Percentiles rank a stretch among this genome's conserved stretches.
Conservation (phyloP, 2,329 filamentous ascomycete genomes). For the Calonectria multiphialidica region DNA sequence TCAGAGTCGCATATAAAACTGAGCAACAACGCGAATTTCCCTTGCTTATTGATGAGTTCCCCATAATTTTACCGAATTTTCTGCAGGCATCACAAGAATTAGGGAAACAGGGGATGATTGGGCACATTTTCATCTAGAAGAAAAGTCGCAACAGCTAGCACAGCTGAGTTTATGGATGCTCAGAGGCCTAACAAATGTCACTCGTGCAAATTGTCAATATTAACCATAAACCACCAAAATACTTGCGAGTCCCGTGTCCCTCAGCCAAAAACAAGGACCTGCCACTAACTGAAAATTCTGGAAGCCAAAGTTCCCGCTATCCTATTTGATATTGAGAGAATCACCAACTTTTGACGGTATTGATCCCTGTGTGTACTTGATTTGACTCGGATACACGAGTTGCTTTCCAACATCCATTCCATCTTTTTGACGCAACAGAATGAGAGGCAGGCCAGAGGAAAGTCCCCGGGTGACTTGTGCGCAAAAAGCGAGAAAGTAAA, state of each 20-base stretch:
- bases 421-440: too few species aligned
- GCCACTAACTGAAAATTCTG: too few species aligned
- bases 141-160: too few species aligned
- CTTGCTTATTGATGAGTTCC: too few species aligned
- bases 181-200: not conserved
- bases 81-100: too few species aligned
- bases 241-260: not conserved
- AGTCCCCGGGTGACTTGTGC: not conserved
- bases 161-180: too few species aligned
- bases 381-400: not conserved
- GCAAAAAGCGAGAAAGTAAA: not conserved
- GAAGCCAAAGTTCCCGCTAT: not conserved
- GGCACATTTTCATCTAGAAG: too few species aligned
- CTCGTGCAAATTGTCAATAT: not conserved
- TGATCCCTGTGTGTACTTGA: not conserved
- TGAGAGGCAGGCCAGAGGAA: not conserved
- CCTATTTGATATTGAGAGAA: not conserved
- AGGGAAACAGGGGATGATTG: too few species aligned
- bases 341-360: too few species aligned
- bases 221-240: not conserved
- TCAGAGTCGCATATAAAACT: too few species aligned
- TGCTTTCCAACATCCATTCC: not conserved
- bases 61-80: too few species aligned
- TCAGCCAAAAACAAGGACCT: not conserved
- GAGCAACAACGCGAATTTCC: too few species aligned